Conservation (phyloP, 1,284 basidiomycete species). For the Rhizoctonia solani region DNA sequence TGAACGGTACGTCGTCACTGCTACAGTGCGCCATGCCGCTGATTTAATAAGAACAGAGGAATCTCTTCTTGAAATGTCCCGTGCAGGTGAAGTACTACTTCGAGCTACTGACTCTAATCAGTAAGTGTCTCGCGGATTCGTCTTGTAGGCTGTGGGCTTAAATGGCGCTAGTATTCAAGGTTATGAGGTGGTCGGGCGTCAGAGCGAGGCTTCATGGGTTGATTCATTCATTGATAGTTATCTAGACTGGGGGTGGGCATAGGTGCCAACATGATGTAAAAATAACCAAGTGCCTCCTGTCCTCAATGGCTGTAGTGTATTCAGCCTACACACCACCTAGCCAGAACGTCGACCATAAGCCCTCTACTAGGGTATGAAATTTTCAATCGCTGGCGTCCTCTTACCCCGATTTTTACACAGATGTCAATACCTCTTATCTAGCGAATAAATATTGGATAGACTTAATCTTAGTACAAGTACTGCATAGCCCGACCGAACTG, state of each 20-base stretch:
- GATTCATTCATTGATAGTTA: background rate
- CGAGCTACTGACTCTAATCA: background rate
- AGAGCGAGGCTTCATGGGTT: background rate
- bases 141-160: background rate
- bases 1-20: background rate
- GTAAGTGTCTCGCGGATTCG: background rate
- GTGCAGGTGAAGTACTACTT: background rate
- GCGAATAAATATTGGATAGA: too few species aligned
- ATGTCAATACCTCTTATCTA: too few species aligned
- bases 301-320: too few species aligned
- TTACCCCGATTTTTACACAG: too few species aligned
- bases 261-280: background rate
- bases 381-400: too few species aligned
- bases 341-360: too few species aligned
- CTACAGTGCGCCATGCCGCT: background rate
- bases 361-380: too few species aligned
- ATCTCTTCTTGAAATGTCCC: background rate
- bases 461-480: too few species aligned
- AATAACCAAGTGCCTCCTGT: too few species aligned
- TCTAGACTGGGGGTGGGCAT: background rate
- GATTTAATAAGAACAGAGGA: background rate
- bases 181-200: background rate
- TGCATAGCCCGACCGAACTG: too few species aligned
- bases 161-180: background rate
- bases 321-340: too few species aligned